Percentiles rank a stretch among this genome's conserved stretches.
Evolutionary conservation across 176 grass and related monocot genomes (phyloP).

Genomic region (Rhynchospora pubera): DNA sequence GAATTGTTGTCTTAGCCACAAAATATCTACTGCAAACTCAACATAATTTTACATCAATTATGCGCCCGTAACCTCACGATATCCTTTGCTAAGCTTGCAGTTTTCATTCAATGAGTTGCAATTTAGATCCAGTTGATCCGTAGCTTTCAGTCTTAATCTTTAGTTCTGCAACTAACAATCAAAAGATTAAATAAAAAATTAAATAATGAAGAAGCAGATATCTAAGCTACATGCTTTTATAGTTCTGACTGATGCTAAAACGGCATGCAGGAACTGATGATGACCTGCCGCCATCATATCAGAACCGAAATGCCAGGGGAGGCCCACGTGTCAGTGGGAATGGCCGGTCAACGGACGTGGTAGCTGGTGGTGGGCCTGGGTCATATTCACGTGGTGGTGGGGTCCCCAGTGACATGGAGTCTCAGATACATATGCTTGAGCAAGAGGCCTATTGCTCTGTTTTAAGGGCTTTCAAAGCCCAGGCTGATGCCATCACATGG

Average conservation of each 20-base stretch:
- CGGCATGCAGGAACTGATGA: slow-evolving; percentile 74
- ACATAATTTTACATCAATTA: neutral
- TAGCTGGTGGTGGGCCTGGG: slow-evolving; percentile 25
- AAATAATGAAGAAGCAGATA: neutral
- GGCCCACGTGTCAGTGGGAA: slow-evolving; percentile 66
- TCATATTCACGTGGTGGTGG: slow-evolving; percentile 42
- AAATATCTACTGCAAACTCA: neutral
- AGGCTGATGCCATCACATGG: slow-evolving; percentile 95
- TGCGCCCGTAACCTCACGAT: neutral
- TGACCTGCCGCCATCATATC: slow-evolving; percentile 70
- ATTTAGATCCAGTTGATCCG: neutral
- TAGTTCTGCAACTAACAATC: neutral
- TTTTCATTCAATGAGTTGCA: neutral
- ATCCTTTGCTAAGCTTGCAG: neutral
- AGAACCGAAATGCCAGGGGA: slow-evolving; percentile 47
- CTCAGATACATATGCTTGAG: slow-evolving; percentile 85
- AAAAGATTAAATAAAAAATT: neutral
- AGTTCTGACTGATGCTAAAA: neutral
- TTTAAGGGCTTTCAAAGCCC: slow-evolving; percentile 97
- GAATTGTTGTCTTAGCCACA: neutral
- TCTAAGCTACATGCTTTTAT: neutral
- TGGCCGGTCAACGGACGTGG: slow-evolving; percentile 42
- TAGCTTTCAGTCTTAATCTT: neutral
- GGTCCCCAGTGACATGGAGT: slow-evolving; percentile 54
- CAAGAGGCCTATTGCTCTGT: slow-evolving; percentile 91